These are phyloP conservation scores for Sarocladium oryzae DNA, from an alignment of 2,329 filamentous ascomycete species.

Conservation along the genomic window DNA sequence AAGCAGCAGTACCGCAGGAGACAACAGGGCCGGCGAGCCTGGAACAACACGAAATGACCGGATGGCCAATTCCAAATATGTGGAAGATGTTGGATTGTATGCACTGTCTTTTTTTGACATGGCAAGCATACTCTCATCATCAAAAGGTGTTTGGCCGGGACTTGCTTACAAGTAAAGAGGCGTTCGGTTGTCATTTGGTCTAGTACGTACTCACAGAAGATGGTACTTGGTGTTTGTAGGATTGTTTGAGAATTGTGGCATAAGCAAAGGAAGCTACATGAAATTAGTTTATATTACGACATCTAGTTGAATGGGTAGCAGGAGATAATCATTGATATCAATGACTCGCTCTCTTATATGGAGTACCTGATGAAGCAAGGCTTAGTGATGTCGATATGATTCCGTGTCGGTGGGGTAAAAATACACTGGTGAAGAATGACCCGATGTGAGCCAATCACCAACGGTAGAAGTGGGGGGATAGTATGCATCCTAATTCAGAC, in stretches of 20 bases:
- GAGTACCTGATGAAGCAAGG: no score
- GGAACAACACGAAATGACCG: background rate
- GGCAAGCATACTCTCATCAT: constrained; percentile 8
- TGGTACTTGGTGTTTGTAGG: background rate
- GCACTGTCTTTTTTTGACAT: background rate
- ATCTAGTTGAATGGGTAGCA: background rate
- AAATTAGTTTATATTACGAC: background rate
- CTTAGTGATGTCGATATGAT: no score
- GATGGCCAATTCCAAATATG: background rate
- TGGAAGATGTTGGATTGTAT: constrained; percentile 6
- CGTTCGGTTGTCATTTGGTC: constrained; percentile 4
- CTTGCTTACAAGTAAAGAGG: constrained; percentile 8
- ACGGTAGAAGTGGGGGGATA: no score
- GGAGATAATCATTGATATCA: no score
- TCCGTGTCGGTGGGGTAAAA: no score
- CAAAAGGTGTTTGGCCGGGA: constrained; percentile 10
- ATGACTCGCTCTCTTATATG: no score
- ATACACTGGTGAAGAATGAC: background rate
- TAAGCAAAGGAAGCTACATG: constrained; percentile 12
- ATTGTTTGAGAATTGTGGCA: constrained; percentile 10
- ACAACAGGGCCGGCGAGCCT: constrained; percentile 2
- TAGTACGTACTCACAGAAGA: constrained; percentile 7
- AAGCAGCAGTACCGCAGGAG: background rate
- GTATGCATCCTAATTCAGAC: constrained; percentile 11
- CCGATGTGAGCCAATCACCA: background rate